A percentile compares a stretch with the other conserved stretches of the same genome.
Evolutionary conservation across 108 stramenopile species (phyloP).

Genomic region (Seminavis robusta): DNA sequence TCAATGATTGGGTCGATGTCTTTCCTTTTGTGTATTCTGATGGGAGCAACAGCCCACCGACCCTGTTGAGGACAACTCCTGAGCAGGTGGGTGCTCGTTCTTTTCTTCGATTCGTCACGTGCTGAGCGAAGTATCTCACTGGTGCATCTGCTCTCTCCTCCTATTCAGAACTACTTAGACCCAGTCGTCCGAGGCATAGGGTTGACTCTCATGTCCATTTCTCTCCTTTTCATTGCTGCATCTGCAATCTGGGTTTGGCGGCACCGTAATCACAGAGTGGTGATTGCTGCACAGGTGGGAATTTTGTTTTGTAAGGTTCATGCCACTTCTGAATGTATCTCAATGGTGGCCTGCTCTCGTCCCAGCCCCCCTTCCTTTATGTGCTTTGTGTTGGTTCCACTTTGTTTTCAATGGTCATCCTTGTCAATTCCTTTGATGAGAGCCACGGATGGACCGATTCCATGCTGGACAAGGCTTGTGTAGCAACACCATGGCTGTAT

Average conservation of each 20-base stretch:
- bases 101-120: too few species aligned
- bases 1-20: background rate
- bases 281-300: too few species aligned
- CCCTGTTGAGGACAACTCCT: background rate
- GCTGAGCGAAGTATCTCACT: too few species aligned
- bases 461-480: slow-evolving; percentile 22
- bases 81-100: too few species aligned
- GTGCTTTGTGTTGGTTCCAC: slow-evolving; percentile 16
- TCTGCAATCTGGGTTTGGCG: background rate
- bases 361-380: slow-evolving; percentile 41
- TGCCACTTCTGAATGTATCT: too few species aligned
- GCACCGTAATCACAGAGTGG: background rate
- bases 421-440: slow-evolving; percentile 4
- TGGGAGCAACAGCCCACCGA: background rate
- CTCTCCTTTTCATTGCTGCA: background rate
- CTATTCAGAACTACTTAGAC: slow-evolving; percentile 11
- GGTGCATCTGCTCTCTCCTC: too few species aligned
- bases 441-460: slow-evolving; percentile 8
- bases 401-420: background rate
- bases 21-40: slow-evolving; percentile 1
- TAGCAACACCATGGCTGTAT: slow-evolving; percentile 36
- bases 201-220: background rate
- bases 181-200: background rate
- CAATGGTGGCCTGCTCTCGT: too few species aligned
- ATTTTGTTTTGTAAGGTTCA: too few species aligned